Evolutionary conservation across 352 stramenopile genomes (phyloP), one percentile per base, ranked within the genome.

Genomic region (Globisporangium irregulare): DNA sequence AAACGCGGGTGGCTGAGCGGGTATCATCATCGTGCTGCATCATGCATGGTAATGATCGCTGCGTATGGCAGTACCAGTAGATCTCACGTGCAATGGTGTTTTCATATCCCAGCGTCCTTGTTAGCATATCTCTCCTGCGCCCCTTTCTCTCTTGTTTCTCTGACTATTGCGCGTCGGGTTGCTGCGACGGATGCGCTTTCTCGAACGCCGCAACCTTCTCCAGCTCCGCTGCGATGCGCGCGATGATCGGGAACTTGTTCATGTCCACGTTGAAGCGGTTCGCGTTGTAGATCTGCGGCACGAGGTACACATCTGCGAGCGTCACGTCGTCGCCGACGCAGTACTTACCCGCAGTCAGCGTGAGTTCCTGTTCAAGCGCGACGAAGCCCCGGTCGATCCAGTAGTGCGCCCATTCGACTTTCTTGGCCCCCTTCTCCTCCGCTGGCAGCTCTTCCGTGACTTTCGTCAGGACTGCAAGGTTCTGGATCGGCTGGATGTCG

Each of bases 251-350:
- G 76, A 91, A 98, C 64, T 80, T 73, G 46, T 75, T 65, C 75
- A 98, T 89, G 71, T 98, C 90, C 29, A 98, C 84, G 20, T 82
- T 81, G 68, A 97, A 94, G 34, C 86, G 80, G 64, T 86, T 80
- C 55, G 92, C 94, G 72, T 98, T 98, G 84, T 97, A 97, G 15
- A 98, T 73, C 72, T 98, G 93, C 20, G 94, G 93, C 61, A 97
- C 77, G 25, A 98, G 74, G 70, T 87, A 97, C 24, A 93, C 62
- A 74, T 99, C 94, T 0, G 87, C 95, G 38, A 98, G 73, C 29
- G 93, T 97, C 43, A 96, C 71, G 18, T 68, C 67, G 80, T 97
- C 71, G 58, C 85, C 83, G 71, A 95, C 66, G 74, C 87, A 88
- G 81, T 90, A 93, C 69, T 63, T 75, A 59, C 81, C 77, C 12